phyloP scores from a whole-genome alignment of 2,329 filamentous ascomycete genomes.

The Ceratocystis variospora region DNA sequence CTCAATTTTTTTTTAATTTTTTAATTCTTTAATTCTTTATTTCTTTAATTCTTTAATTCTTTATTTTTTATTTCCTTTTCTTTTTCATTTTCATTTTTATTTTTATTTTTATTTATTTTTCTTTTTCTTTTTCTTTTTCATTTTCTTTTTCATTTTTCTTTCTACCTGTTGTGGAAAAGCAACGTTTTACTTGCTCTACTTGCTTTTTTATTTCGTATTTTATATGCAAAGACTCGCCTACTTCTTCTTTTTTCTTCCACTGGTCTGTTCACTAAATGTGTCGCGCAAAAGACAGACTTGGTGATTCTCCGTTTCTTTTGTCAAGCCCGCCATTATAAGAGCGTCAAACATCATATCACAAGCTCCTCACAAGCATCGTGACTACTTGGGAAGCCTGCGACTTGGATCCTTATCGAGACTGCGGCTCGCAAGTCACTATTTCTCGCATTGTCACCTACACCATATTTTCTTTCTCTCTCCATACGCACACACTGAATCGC shows the following conservation, averaged over 20 bases:
- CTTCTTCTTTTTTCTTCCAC: neutral
- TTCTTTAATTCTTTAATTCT: too few species aligned
- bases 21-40: too few species aligned
- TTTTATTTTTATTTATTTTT: too few species aligned
- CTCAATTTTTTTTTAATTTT: too few species aligned
- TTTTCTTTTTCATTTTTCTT: slow-evolving; percentile 1
- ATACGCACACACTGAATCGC: neutral
- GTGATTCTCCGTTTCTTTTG: neutral
- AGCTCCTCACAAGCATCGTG: neutral
- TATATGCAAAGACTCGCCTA: neutral
- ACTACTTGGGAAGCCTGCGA: neutral
- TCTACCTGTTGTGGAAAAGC: neutral
- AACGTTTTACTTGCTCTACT: slow-evolving; percentile 1
- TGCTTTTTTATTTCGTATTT: neutral
- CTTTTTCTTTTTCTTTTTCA: neutral
- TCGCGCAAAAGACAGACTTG: neutral
- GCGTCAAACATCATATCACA: neutral
- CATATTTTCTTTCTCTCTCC: neutral
- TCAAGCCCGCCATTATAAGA: neutral
- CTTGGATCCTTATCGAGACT: neutral
- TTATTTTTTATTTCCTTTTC: too few species aligned
- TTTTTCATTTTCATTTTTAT: too few species aligned
- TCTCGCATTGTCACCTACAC: neutral
- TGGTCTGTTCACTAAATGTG: neutral
- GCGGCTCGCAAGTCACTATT: neutral